Base-by-base conservation (phyloP, 140 eudicot genomes). In the Erigeron philadelphicus region DNA sequence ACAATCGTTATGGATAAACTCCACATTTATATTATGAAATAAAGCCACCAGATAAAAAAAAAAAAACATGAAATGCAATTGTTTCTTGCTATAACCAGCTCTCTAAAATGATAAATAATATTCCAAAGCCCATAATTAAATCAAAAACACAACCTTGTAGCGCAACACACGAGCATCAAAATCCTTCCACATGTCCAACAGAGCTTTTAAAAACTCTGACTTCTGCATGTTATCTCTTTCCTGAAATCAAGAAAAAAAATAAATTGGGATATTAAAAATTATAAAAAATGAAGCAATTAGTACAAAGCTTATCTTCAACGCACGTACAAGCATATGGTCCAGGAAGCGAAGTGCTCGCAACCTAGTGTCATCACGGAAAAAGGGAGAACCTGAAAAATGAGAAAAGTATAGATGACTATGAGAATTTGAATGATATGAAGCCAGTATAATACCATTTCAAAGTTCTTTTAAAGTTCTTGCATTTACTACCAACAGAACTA, bases 261-360 rank as follows among this genome's bases (percentile, higher is more conserved):
- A 35, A 17, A 11, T 72, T 19, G 49, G 64, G 61, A 72, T 66
- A 52, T 23, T 21, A 12, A 38, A 62, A 46, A 23, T 43, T 67
- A 64, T 55, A 48, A 44, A 15, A 72, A 83, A 58, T 56, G 81
- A 52, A 40, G 72, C 70, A 40, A 10, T 58, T 7, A 71, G 64
- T 40, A 41, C 46, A 1, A 62, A 70, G 9, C 64, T 68, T 41
- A 31, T 52, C 42, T 45, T 46, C 31, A 66, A 64, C 53, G 68
- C 65, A 73, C 98, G 63, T 86, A 93, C 98, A 89, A 93, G 94
- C 98, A 89, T 75, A 87, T 89, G 98, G 79, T 93, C 98, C 78
- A 93, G 81, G 85, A 93, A 93, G 76, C 98, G 98, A 74, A 93
- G 96, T 68, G 98, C 98, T 72, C 98, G 98, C 93, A 93, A 85